Percentiles rank a stretch among this genome's conserved stretches.
These are phyloP conservation scores for Coemansia brasiliensis DNA, from an alignment of 192 early-diverging fungal genomes.

Conservation along the genomic window DNA sequence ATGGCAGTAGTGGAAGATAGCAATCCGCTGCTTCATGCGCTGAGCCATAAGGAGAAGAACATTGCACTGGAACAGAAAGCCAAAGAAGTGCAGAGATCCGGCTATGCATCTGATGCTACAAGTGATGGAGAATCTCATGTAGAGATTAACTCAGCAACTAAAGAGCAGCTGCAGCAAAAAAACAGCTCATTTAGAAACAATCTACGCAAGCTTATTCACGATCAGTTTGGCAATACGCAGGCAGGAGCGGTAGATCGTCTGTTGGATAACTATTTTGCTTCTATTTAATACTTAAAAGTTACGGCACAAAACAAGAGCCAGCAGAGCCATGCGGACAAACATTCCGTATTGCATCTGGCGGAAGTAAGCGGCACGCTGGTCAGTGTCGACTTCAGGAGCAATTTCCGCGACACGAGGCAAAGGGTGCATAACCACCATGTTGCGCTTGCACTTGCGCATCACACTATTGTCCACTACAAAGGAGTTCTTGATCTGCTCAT, in stretches of 20 bases:
- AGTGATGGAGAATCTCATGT: conserved; percentile 19
- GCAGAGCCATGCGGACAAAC: conserved; percentile 96
- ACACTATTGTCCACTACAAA: conserved; percentile 88
- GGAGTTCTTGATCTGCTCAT: conserved; percentile 71
- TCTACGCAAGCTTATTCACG: conserved; percentile 20
- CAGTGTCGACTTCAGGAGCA: conserved; percentile 96
- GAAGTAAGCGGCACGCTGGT: conserved; percentile 97
- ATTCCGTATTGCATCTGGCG: conserved; percentile 98
- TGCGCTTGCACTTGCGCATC: conserved; percentile 82
- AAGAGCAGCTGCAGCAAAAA: conserved; percentile 23
- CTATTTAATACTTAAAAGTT: conserved; percentile 32
- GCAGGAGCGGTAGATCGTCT: conserved; percentile 15
- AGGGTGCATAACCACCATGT: conserved; percentile 99
- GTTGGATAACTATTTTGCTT: conserved; percentile 15
- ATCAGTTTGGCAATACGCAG: conserved; percentile 29
- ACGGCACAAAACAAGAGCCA: conserved; percentile 76
- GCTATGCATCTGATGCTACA: conserved; percentile 13
- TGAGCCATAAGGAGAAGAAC: conserved; percentile 9
- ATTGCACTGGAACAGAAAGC: not conserved
- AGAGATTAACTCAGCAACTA: conserved; percentile 11
- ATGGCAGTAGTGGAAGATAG: conserved; percentile 8
- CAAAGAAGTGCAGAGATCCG: conserved; percentile 1
- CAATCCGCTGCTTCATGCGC: conserved; percentile 35
- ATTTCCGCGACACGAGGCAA: conserved; percentile 94
- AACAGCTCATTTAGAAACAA: conserved; percentile 38